Conservation (phyloP, 345 rosid genomes). For the Xanthoceras sorbifolium region DNA sequence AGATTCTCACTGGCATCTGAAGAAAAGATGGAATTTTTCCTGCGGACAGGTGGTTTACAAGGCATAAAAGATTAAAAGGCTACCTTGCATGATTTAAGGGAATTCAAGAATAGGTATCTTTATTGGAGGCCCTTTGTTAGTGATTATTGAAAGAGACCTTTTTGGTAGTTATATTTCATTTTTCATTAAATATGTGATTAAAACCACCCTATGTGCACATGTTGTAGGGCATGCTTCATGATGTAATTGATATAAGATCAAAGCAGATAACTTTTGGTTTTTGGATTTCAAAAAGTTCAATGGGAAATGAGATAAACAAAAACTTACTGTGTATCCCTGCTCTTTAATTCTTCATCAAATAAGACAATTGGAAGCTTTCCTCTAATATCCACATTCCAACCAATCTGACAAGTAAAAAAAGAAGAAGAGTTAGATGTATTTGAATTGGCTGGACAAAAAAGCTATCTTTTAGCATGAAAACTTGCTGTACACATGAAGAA, state of each 20-base stretch:
- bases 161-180: neutral
- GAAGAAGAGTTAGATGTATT: neutral
- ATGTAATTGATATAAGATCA: constrained; percentile 8
- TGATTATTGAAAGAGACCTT: neutral
- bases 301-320: too few species aligned
- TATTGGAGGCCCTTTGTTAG: constrained; percentile 1
- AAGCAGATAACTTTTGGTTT: neutral
- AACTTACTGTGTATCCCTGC: constrained; percentile 82
- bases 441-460: neutral
- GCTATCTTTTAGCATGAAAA: neutral
- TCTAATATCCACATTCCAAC: constrained; percentile 57
- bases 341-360: constrained; percentile 75
- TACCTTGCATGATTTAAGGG: neutral
- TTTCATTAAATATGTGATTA: neutral
- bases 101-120: neutral
- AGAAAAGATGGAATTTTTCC: neutral
- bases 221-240: constrained; percentile 20
- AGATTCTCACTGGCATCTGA: constrained; percentile 21
- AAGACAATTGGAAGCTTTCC: constrained; percentile 66
- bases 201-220: constrained; percentile 4
- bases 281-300: neutral
- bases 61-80: neutral
- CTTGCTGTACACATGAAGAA: neutral
- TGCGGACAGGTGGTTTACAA: constrained; percentile 5
- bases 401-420: constrained; percentile 44